Conservation (phyloP, 768 basidiomycete genomes). For the Tylopilus cervinicoccineus region DNA sequence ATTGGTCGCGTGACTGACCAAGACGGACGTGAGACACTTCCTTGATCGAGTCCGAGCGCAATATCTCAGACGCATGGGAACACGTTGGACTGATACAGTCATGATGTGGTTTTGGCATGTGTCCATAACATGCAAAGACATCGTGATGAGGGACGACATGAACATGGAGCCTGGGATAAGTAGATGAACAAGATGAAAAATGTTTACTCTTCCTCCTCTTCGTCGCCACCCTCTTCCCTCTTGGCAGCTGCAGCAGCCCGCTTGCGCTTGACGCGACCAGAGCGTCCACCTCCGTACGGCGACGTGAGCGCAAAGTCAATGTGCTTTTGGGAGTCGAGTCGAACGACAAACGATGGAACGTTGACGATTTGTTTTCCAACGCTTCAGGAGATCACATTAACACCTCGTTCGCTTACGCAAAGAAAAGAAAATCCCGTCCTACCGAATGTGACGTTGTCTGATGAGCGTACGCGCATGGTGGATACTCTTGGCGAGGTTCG, state of each 20-base stretch:
- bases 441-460: constrained; percentile 98
- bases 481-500: constrained; percentile 94
- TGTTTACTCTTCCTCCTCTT: constrained; percentile 82
- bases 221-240: constrained; percentile 86
- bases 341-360: constrained; percentile 97
- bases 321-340: constrained; percentile 99
- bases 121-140: constrained; percentile 31
- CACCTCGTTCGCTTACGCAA: not conserved
- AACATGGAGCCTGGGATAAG: constrained; percentile 27
- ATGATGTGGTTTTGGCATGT: constrained; percentile 28
- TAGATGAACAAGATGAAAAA: constrained; percentile 16
- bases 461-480: constrained; percentile 99
- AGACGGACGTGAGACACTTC: not conserved
- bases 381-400: constrained; percentile 35
- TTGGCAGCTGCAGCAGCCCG: constrained; percentile 89
- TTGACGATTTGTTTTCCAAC: constrained; percentile 99
- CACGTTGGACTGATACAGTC: constrained; percentile 12
- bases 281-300: constrained; percentile 91
- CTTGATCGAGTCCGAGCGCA: not conserved
- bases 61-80: too few species aligned
- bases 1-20: constrained; percentile 5
- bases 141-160: constrained; percentile 22
- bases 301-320: constrained; percentile 98
- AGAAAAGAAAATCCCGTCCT: constrained; percentile 26
- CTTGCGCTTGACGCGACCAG: constrained; percentile 99